phyloP scores from a whole-genome alignment of 2,329 filamentous ascomycete species.

The Penicillium psychrosexuale region DNA sequence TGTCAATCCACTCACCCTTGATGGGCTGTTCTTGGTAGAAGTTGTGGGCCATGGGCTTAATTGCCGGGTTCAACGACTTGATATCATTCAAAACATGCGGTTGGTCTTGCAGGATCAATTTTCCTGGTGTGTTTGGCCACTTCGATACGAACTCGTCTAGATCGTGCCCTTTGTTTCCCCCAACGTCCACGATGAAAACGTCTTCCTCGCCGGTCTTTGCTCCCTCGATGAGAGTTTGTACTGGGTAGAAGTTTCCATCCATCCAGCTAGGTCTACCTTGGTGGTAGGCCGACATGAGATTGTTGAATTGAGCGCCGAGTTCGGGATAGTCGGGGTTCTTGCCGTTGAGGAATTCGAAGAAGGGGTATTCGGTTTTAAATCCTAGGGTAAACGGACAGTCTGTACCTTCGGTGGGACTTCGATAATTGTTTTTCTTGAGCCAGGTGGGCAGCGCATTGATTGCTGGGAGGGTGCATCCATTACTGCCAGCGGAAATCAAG shows the following conservation, averaged over 20 bases:
- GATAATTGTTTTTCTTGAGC: constrained; percentile 12
- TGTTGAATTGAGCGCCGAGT: constrained; percentile 11
- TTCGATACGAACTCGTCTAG: constrained; percentile 6
- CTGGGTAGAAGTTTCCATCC: constrained; percentile 5
- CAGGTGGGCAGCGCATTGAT: constrained; percentile 2
- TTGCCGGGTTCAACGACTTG: not conserved
- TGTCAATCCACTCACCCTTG: constrained; percentile 18
- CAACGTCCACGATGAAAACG: constrained; percentile 11
- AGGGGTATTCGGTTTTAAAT: constrained; percentile 1
- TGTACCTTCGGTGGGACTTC: constrained; percentile 5
- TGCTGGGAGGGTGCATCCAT: constrained; percentile 5
- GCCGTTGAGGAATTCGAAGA: constrained; percentile 9
- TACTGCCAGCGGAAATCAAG: not conserved
- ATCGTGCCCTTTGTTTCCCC: constrained; percentile 14
- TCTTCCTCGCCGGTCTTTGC: constrained; percentile 1
- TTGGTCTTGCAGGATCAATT: constrained; percentile 13
- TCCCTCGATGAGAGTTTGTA: not conserved
- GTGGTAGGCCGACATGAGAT: constrained; percentile 13
- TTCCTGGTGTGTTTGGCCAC: constrained; percentile 7
- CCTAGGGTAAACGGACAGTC: constrained; percentile 8
- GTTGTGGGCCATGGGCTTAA: constrained; percentile 18
- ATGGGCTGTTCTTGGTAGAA: constrained; percentile 32
- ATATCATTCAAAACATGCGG: constrained; percentile 7
- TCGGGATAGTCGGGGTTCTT: constrained; percentile 8
- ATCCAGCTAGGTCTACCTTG: constrained; percentile 13